Base-by-base conservation (phyloP, 192 early-diverging fungal species). In the Backusella liffmaniae region DNA sequence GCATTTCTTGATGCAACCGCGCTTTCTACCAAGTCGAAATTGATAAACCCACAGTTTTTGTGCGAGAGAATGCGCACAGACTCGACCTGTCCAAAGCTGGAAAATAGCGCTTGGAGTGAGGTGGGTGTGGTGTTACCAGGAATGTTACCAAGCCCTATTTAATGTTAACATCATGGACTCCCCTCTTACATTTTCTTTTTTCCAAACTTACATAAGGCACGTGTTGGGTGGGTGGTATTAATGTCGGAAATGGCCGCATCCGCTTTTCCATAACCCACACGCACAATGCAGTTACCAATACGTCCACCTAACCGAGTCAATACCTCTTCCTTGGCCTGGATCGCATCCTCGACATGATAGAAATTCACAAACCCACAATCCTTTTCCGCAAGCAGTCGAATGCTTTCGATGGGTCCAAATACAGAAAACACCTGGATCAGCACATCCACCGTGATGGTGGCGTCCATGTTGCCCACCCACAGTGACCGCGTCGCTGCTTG, bases 351-450 rank as follows among this genome's bases (percentile, higher is more conserved):
- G 13, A 94, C 85, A 5, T 90, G 86, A 32, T 87, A 78, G 79
- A 93, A 97, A 77, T 96, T 99, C 51, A 99, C 90, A 81, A 97
- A 99, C 15, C 95, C 97, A 73, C 97, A 97, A 74, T 99, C 96
- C 84, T 96, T 95, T 77, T 99, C 97, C 0, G 93, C 91, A 30
- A 97, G 87, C 59, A 99, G 87, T 26, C 95, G 88, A 39, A 97
- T 83, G 66, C 89, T 91, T 76, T 99, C 97, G 73, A 99, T 95
- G 8, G 92, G 83, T 0, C 97, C 97, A 85, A 93, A 99, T n/a
- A 90, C 91, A 32, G 88, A 87, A 79, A 99, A 99, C 10, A 92
- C 80, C 53, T 89, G 88, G 5, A 92, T 86, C 66, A 99, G 85
- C 36, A 96, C 93, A n/a, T 92, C 90, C 39, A 86, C 87, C 4